Conservation (phyloP, 1,284 basidiomycete species). For the Marasmius sp. region DNA sequence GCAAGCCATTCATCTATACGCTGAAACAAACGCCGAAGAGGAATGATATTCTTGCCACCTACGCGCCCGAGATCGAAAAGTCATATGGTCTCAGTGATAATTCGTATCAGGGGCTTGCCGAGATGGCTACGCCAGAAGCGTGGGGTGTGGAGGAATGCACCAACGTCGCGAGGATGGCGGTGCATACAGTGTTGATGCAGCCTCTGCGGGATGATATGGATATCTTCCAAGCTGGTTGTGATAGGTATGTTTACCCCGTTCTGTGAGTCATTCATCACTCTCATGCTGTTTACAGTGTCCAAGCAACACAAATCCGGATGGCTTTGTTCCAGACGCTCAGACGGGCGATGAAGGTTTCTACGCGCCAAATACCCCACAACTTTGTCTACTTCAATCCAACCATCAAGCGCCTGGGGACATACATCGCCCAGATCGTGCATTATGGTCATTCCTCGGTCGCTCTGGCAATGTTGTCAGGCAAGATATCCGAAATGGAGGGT, state of each 20-base stretch:
- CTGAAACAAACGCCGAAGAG: constrained; percentile 27
- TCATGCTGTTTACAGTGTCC: constrained; percentile 15
- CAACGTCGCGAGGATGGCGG: constrained; percentile 1
- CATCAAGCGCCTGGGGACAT: constrained; percentile 17
- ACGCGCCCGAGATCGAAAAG: constrained; percentile 26
- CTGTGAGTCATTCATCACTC: background rate
- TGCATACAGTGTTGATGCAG: constrained; percentile 1
- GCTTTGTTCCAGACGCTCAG: constrained; percentile 20
- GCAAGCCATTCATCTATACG: constrained; percentile 25
- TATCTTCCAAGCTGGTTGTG: constrained; percentile 24
- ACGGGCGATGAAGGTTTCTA: constrained; percentile 11
- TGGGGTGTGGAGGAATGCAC: constrained; percentile 3
- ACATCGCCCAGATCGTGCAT: constrained; percentile 14
- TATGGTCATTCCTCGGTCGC: background rate
- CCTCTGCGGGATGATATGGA: constrained; percentile 6
- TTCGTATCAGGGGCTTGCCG: background rate
- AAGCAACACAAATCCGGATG: constrained; percentile 23
- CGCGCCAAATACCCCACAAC: constrained; percentile 21
- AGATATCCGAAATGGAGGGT: constrained; percentile 19
- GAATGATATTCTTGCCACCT: constrained; percentile 25
- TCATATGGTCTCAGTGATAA: constrained; percentile 16
- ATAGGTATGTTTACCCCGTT: constrained; percentile 21
- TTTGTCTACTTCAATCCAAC: constrained; percentile 28
- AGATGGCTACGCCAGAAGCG: constrained; percentile 1
- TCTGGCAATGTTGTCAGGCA: constrained; percentile 5